Percentiles rank a stretch among this genome's conserved stretches.
Evolutionary conservation across 495 filamentous ascomycete species (phyloP).

Genomic region (Tuber magnatum): DNA sequence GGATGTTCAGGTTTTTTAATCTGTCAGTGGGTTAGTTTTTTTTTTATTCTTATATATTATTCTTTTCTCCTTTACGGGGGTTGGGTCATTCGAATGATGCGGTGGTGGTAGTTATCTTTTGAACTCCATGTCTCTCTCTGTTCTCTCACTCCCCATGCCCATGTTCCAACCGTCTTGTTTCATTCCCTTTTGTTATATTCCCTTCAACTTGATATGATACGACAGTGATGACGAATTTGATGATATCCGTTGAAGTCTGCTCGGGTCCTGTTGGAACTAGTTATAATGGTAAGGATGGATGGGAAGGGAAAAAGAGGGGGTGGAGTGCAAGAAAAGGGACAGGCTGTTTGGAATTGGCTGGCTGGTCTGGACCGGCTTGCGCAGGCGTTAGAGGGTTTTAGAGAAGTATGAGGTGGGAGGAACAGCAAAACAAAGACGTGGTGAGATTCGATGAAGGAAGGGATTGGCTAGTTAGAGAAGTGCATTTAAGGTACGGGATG

Average conservation of each 20-base stretch:
- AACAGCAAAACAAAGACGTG: slow-evolving; percentile 4
- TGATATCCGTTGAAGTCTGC: not conserved
- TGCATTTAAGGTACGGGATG: slow-evolving; percentile 3
- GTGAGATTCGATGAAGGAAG: not conserved
- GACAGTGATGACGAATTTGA: slow-evolving; percentile 6
- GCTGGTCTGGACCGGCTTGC: not conserved
- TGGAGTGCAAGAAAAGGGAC: slow-evolving; percentile 4
- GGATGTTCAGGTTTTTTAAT: slow-evolving; percentile 4
- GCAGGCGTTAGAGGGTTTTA: not conserved
- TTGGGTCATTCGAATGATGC: not conserved
- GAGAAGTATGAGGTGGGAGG: not conserved
- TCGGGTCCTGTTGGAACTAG: not conserved
- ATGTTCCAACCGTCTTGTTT: slow-evolving; percentile 2
- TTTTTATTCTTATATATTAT: not conserved
- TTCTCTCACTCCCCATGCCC: not conserved
- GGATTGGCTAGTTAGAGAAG: slow-evolving; percentile 6
- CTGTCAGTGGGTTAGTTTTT: slow-evolving; percentile 4
- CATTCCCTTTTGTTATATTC: slow-evolving; percentile 3
- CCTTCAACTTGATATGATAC: slow-evolving; percentile 2
- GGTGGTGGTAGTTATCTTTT: not conserved
- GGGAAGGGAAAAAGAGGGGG: slow-evolving; percentile 2
- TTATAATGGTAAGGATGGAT: slow-evolving; percentile 1
- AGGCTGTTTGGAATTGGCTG: slow-evolving; percentile 1
- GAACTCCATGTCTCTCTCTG: not conserved
- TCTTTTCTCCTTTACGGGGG: not conserved